phyloP scores from a whole-genome alignment of 768 basidiomycete genomes.

The Tephrocybe sp. region DNA sequence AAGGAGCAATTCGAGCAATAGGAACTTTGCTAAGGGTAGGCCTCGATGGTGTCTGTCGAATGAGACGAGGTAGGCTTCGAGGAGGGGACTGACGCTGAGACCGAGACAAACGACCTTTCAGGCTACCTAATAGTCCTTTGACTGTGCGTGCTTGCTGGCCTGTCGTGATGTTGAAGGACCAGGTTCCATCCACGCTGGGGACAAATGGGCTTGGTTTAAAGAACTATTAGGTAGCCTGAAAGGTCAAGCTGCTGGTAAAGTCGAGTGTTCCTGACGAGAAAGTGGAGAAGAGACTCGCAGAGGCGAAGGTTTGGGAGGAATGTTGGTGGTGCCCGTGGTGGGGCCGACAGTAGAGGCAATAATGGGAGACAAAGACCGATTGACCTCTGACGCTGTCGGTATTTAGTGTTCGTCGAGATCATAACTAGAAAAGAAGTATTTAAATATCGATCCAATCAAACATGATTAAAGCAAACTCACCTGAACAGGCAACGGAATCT shows the following conservation, averaged over 20 bases:
- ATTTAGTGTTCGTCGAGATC: conserved; percentile 24
- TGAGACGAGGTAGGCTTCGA: conserved; percentile 21
- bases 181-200: conserved; percentile 18
- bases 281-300: no score
- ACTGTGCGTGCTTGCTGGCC: conserved; percentile 7
- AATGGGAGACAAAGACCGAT: conserved; percentile 22
- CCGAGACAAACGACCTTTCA: no score
- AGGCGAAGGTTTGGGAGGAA: no score
- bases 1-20: not conserved
- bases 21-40: conserved; percentile 17
- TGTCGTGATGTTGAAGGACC: conserved; percentile 16
- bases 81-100: conserved; percentile 12
- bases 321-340: conserved; percentile 11
- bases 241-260: not conserved
- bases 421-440: conserved; percentile 16
- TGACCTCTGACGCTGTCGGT: conserved; percentile 19
- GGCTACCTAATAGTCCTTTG: no score
- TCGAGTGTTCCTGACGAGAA: no score
- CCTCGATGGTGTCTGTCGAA: conserved; percentile 25
- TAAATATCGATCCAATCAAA: not conserved
- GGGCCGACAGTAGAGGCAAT: conserved; percentile 13
- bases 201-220: conserved; percentile 18
- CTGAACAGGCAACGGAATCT: no score
- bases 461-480: conserved; percentile 19
- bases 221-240: conserved; percentile 36